These are phyloP conservation scores for Dothiorella sarmentorum DNA, from an alignment of 2,329 filamentous ascomycete genomes.

Conservation along the genomic window DNA sequence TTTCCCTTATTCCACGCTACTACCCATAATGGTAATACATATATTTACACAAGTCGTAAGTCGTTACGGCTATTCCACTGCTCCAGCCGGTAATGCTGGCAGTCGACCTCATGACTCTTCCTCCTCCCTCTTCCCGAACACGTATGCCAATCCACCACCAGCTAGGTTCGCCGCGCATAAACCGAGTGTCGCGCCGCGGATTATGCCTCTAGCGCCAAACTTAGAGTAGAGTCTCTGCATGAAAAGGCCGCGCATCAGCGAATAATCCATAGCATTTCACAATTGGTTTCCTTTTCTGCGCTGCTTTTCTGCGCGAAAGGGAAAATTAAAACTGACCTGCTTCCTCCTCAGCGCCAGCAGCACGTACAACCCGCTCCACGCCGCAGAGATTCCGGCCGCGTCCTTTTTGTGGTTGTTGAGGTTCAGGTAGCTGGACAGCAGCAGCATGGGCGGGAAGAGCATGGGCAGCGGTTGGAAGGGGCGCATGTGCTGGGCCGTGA, in stretches of 20 bases:
- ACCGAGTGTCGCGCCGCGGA: slow-evolving; percentile 52
- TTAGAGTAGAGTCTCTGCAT: slow-evolving; percentile 42
- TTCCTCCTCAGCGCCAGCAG: slow-evolving; percentile 59
- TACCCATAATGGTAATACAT: background rate
- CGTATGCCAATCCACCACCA: slow-evolving; percentile 52
- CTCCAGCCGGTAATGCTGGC: background rate
- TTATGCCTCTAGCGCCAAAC: slow-evolving; percentile 49
- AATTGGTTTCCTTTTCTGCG: background rate
- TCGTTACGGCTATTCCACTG: background rate
- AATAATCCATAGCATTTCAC: too few species aligned
- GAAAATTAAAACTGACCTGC: slow-evolving; percentile 29
- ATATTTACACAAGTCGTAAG: background rate
- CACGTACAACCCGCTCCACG: slow-evolving; percentile 64
- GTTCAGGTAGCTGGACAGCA: slow-evolving; percentile 66
- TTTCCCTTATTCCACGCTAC: too few species aligned
- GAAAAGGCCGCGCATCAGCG: background rate
- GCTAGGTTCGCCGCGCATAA: slow-evolving; percentile 51
- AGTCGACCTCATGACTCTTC: slow-evolving; percentile 16
- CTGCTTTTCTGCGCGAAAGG: background rate
- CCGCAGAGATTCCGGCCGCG: slow-evolving; percentile 60
- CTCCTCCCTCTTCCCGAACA: slow-evolving; percentile 44
- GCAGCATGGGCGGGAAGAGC: slow-evolving; percentile 62
- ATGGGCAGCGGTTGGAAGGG: slow-evolving; percentile 64
- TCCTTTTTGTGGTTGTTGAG: slow-evolving; percentile 61
- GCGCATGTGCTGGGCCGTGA: slow-evolving; percentile 63